These are phyloP conservation scores for Apiotrichum akiyoshidainum DNA, from an alignment of 1,284 basidiomycete genomes.

Conservation along the genomic window DNA sequence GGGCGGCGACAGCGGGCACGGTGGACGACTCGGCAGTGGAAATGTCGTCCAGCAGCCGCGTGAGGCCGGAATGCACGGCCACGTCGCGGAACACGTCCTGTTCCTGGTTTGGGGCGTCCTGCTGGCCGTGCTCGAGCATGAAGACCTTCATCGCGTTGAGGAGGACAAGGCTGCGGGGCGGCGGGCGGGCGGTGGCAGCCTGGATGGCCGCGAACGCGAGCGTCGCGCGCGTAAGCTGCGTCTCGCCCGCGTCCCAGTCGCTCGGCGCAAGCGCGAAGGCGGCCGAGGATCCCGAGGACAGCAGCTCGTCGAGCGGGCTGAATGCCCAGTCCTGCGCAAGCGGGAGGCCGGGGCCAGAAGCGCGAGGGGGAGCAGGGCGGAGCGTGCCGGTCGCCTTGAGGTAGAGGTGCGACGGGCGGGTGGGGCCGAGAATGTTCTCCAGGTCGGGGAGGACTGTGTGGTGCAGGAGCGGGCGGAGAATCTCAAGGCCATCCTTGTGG, in stretches of 20 bases:
- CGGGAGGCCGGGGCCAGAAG: conserved; percentile 58
- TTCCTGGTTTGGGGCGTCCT: conserved; percentile 52
- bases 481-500: conserved; percentile 40
- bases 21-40: too few species aligned
- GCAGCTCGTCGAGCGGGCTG: conserved; percentile 71
- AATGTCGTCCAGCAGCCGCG: conserved; percentile 55
- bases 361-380: conserved; percentile 32
- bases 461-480: conserved; percentile 51
- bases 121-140: conserved; percentile 75
- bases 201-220: conserved; percentile 56
- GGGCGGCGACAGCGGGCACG: conserved; percentile 7
- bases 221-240: conserved; percentile 68
- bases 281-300: conserved; percentile 70
- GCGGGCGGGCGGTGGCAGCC: background rate
- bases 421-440: conserved; percentile 43
- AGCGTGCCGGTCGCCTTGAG: conserved; percentile 50
- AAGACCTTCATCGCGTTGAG: conserved; percentile 88
- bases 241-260: conserved; percentile 76
- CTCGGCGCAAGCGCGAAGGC: conserved; percentile 66
- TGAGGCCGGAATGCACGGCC: conserved; percentile 61
- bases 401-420: conserved; percentile 40
- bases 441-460: conserved; percentile 46
- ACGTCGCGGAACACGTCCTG: conserved; percentile 54
- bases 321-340: conserved; percentile 69
- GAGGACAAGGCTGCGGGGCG: conserved; percentile 43